Conservation (phyloP, 2,329 filamentous ascomycete genomes). For the Neopestalotiopsis rosae region DNA sequence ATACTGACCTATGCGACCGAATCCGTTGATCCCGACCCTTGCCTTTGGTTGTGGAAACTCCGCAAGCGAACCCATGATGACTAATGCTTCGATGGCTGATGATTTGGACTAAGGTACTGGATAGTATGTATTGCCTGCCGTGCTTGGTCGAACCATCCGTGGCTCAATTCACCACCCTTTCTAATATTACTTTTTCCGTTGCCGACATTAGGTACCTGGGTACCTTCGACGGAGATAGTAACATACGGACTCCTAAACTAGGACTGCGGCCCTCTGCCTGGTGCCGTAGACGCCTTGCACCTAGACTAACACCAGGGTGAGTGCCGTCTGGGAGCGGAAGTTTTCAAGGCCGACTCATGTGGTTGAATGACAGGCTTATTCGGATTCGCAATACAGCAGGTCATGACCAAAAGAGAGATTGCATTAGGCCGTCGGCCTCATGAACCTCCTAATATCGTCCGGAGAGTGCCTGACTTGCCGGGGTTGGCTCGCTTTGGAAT, state of each 20-base stretch:
- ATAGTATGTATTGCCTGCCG: background rate
- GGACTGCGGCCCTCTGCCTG: background rate
- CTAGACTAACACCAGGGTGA: background rate
- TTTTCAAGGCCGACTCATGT: background rate
- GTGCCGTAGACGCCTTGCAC: background rate
- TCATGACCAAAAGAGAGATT: background rate
- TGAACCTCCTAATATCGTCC: background rate
- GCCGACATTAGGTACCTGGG: background rate
- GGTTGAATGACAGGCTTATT: background rate
- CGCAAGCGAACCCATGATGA: background rate
- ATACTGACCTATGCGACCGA: background rate
- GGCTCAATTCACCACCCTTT: background rate
- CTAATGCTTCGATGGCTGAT: background rate
- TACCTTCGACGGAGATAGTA: background rate
- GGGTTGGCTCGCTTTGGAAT: background rate
- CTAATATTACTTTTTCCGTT: background rate
- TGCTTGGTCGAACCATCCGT: background rate
- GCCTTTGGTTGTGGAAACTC: background rate
- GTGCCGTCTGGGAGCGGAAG: background rate
- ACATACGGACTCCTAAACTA: background rate
- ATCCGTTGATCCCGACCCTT: background rate
- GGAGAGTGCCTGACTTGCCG: background rate
- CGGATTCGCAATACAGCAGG: background rate
- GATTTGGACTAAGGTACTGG: background rate
- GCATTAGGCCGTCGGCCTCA: background rate